Base-by-base conservation (phyloP, 2,329 filamentous ascomycete genomes). In the Aspergillus sp. region DNA sequence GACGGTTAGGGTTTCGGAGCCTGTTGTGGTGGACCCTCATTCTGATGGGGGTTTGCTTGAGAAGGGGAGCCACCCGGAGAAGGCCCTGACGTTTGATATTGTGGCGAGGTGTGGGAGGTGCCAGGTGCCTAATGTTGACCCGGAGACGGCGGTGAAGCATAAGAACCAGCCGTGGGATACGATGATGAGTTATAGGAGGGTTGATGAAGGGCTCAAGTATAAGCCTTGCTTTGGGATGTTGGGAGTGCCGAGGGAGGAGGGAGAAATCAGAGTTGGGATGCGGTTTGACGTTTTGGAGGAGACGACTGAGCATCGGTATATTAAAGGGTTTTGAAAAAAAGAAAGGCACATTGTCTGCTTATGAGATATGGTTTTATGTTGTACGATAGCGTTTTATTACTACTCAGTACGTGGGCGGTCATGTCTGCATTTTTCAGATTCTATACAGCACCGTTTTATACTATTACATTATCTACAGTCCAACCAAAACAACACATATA, bases 181-280 rank as follows among this genome's bases (percentile, higher is more conserved):
- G 59, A 69, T 88, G 53, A 83, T 86, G 78, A 82, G 81, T 64
- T 87, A 85, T 69, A 74, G 85, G 8, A 71, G 84, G 26, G 76
- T 87, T 5, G 85, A 88, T 66, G 74, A 81, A 63, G 85, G 85
- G 0, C 78, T 84, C 24, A 86, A 79, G 71, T 87, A 77, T 61
- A 88, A 88, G 73, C 85, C 85, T 41, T 87, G 85, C 63, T 88
- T 87, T 75, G 85, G 85, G 1, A 88, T 88, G 86, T 68, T 88
- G 65, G 82, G 83, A 67, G 82, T 83, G 52, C 85, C 86, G 15
- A 76, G 80, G 58, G 76, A 74, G 43, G 81, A 85, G 60, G 84
- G 83, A 0, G 68, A 74, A 48, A 66, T 88, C 9, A 76, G 77
- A 56, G 81, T 88, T 11, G 85, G 85, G 0, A 85, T 84, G 79